Percentiles rank a stretch among this genome's conserved stretches.
Evolutionary conservation across 495 filamentous ascomycete genomes (phyloP).

Genomic region (Penicillium steckii): DNA sequence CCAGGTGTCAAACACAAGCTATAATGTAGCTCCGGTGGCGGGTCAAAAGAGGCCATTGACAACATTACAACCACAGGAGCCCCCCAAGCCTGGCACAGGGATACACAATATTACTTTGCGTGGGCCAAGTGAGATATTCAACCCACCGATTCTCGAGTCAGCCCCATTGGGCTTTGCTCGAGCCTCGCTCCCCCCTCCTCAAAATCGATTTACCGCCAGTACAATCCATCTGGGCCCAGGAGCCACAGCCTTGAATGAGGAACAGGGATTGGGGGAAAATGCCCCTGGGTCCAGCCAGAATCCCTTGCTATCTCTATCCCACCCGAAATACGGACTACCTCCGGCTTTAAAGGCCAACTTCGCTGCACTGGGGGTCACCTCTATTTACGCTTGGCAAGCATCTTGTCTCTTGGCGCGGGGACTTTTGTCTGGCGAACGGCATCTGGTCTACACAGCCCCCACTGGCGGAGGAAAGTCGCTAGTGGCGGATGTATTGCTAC

Average conservation of each 20-base stretch:
- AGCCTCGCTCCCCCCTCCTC: slow-evolving; percentile 21
- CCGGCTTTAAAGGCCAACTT: slow-evolving; percentile 63
- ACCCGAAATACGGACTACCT: slow-evolving; percentile 66
- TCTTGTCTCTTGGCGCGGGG: slow-evolving; percentile 70
- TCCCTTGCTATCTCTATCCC: slow-evolving; percentile 59
- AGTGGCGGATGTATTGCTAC: slow-evolving; percentile 72
- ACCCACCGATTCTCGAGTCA: slow-evolving; percentile 18
- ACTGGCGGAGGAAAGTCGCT: slow-evolving; percentile 82
- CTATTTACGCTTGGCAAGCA: slow-evolving; percentile 83
- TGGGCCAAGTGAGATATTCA: slow-evolving; percentile 9
- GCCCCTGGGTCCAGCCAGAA: slow-evolving; percentile 55
- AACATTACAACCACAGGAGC: slow-evolving; percentile 2
- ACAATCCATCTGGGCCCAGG: slow-evolving; percentile 33
- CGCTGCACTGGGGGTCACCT: slow-evolving; percentile 58
- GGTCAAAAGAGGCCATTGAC: slow-evolving; percentile 41
- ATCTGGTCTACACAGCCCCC: slow-evolving; percentile 81
- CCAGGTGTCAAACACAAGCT: slow-evolving; percentile 19
- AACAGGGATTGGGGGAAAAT: slow-evolving; percentile 35
- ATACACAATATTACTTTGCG: background rate
- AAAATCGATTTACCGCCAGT: slow-evolving; percentile 38
- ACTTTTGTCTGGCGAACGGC: slow-evolving; percentile 61
- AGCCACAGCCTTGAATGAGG: slow-evolving; percentile 37
- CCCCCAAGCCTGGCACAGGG: background rate
- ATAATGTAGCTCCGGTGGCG: slow-evolving; percentile 36
- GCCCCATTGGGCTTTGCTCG: slow-evolving; percentile 25